Evolutionary conservation across 768 basidiomycete genomes (phyloP), one percentile per base, ranked within the genome.

Genomic region (Boletus reticuloceps): DNA sequence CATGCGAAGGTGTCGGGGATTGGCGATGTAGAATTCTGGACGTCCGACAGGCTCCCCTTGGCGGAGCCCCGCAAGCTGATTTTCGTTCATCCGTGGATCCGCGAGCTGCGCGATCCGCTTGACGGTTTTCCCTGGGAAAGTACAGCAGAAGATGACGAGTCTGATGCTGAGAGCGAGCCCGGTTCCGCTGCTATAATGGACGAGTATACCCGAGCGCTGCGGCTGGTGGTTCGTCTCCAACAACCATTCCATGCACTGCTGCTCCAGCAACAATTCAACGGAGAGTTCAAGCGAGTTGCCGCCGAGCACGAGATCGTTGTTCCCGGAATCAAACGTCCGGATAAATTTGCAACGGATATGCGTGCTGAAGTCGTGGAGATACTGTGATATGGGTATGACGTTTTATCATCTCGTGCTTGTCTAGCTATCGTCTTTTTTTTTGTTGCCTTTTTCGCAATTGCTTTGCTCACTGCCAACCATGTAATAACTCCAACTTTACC

Each of bases 51-150:
- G 25, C 45, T 52, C 14, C 32, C 48, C 29, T 4, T 34, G 14
- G n/a, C 0, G 6, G 50, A 47, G 3, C 34, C 38, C 2, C 50
- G 40, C 14, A 34, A 44, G 20, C 32, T 52, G 6, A 17, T 36
- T n/a, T 29, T 58, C 25, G 50, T 51, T 2, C 46, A 55, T 29
- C 58, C 58, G 5, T 55, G 58, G 58, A 43, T 55, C 10, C 54
- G 47, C 22, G 50, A 53, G 34, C 53, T 58, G 13, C 20, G 50
- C 16, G 41, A 43, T 27, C 40, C 31, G 1, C 20, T 27, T 0
- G 45, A 50, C 7, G 22, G 45, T 2, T 11, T 41, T 16, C 5
- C 4, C 3, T 22, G 44, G 45, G 31, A 12, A 10, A n/a, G 10
- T 5, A 13, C 10, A 8, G 3, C 6, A 17, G 45, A 41, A 5